Base-by-base conservation (phyloP, 305 asterid genomes). In the Rubia occidens region DNA sequence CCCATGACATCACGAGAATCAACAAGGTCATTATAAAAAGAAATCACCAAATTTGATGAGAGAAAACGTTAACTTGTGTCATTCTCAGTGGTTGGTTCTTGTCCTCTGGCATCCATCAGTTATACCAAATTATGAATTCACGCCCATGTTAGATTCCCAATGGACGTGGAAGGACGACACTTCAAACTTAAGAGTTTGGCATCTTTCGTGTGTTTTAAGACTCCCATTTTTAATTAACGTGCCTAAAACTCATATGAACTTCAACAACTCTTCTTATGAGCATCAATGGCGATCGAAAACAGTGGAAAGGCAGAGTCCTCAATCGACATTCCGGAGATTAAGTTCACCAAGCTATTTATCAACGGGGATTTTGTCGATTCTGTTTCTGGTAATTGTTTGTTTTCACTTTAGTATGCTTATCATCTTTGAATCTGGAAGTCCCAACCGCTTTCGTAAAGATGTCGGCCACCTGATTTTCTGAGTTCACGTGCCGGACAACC, bases 331-430 rank as follows among this genome's bases (percentile, higher is more conserved):
- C 79, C 79, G 3, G 45, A 71, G 43, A 71, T 78, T 26, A 78
- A 72, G 74, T 78, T 78, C 82, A 78, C 75, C 65, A 74, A 75
- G 70, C 67, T 75, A 35, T 78, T 78, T 58, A 78, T 78, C 66
- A 78, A 78, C 35, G 82, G 82, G 56, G 72, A 71, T 43, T 78
- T 78, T 67, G 77, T 71, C 44, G 82, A 78, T 75, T 75, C 82
- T 21, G 43, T 78, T 60, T 67, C 82, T 68, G 82, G 79, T 78
- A 1, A 20, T 4, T 49, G 21, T 24, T 4, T 21, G 3, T n/a
- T 44, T 8, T n/a, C 40, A 32, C 0, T n/a, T 45, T 29, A 2
- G 18, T 35, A 49, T 14, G 55, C 20, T 9, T 44, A 29, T 29
- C 32, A 3, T 29, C 35, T 29, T 29, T 1, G 2, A 29, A 29